phyloP scores from a whole-genome alignment of 176 grass and related monocot species.

The Aegilops bicornis region DNA sequence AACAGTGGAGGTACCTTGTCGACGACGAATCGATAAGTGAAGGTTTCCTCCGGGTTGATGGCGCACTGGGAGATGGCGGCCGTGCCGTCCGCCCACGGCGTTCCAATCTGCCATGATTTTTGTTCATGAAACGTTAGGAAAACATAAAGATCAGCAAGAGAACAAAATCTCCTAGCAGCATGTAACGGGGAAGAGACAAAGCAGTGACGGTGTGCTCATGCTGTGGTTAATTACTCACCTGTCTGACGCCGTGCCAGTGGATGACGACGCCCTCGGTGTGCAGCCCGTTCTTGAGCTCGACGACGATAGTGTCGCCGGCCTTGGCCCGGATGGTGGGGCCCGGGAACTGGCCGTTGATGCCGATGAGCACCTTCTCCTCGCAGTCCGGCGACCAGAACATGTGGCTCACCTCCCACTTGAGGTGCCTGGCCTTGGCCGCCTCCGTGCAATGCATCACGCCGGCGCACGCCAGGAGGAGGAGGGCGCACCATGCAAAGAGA shows the following conservation, averaged over 20 bases:
- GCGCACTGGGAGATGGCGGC: constrained; percentile 88
- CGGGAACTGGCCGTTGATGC: constrained; percentile 81
- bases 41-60: constrained; percentile 83
- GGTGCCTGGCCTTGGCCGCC: constrained; percentile 49
- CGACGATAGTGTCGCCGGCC: constrained; percentile 65
- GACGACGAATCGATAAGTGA: constrained; percentile 62
- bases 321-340: constrained; percentile 64
- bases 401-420: constrained; percentile 77
- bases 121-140: neutral
- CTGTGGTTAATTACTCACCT: constrained; percentile 34
- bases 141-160: neutral
- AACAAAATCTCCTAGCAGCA: neutral
- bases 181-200: neutral
- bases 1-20: constrained; percentile 39
- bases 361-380: constrained; percentile 60
- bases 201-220: neutral
- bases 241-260: constrained; percentile 90
- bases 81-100: constrained; percentile 87
- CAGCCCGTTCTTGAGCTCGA: constrained; percentile 70
- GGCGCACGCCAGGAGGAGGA: neutral
- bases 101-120: constrained; percentile 52
- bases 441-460: constrained; percentile 6
- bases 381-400: constrained; percentile 85
- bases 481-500: neutral
- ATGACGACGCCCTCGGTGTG: constrained; percentile 84